These are phyloP conservation scores for Sarocladiaceae sp. DNA, from an alignment of 2,329 filamentous ascomycete species.

Conservation along the genomic window DNA sequence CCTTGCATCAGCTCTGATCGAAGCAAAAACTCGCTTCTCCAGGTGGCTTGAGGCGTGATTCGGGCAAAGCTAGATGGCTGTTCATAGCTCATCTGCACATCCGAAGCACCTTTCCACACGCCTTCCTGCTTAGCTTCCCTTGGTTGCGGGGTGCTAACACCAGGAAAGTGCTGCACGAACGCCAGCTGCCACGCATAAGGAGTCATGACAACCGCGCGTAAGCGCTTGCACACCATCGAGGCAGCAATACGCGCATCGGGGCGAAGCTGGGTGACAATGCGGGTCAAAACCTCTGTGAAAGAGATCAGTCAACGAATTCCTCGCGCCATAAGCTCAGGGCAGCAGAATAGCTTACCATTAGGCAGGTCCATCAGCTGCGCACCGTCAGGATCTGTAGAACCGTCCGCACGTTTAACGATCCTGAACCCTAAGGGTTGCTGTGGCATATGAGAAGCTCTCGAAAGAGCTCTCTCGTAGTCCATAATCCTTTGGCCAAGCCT, in stretches of 20 bases:
- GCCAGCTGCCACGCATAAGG: slow-evolving; percentile 92
- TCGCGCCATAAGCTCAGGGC: background rate
- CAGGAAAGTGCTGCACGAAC: slow-evolving; percentile 87
- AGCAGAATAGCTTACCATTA: slow-evolving; percentile 60
- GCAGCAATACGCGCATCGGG: slow-evolving; percentile 79
- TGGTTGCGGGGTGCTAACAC: slow-evolving; percentile 44
- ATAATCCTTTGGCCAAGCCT: slow-evolving; percentile 49
- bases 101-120: slow-evolving; percentile 15
- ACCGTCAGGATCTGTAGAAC: slow-evolving; percentile 32
- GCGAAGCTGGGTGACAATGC: slow-evolving; percentile 84
- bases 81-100: slow-evolving; percentile 56
- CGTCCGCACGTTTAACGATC: slow-evolving; percentile 41
- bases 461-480: slow-evolving; percentile 58
- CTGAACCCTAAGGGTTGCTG: slow-evolving; percentile 51
- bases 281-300: slow-evolving; percentile 77
- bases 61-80: slow-evolving; percentile 71
- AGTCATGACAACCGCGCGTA: slow-evolving; percentile 81
- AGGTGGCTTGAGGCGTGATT: slow-evolving; percentile 79
- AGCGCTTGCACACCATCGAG: slow-evolving; percentile 80
- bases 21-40: slow-evolving; percentile 93
- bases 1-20: slow-evolving; percentile 80
- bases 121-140: slow-evolving; percentile 41
- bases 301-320: slow-evolving; percentile 13
- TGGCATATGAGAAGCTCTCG: slow-evolving; percentile 32
- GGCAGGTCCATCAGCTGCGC: slow-evolving; percentile 59